A percentile compares a stretch with the other conserved stretches of the same genome.
phyloP scores from a whole-genome alignment of 177 flowering plant genomes.

The Vitis hybrid region DNA sequence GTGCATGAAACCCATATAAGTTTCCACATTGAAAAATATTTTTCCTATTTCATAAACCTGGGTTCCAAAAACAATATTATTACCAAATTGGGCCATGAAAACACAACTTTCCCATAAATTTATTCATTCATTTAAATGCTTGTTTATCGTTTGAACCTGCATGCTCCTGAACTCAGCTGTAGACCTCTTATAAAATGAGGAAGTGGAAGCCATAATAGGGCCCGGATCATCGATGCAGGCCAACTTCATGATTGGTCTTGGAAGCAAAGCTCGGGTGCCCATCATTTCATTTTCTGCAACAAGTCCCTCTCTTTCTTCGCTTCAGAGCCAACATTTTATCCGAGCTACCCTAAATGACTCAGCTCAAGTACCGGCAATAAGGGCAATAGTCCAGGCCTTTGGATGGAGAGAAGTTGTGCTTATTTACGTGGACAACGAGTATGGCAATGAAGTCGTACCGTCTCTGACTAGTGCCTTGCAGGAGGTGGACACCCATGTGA shows the following conservation, averaged over 20 bases:
- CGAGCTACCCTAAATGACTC: conserved; percentile 33
- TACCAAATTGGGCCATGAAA: too few relatives aligned
- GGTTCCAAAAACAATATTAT: too few relatives aligned
- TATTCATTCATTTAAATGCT: too few relatives aligned
- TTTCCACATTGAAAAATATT: too few relatives aligned
- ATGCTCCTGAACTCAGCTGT: conserved; percentile 23
- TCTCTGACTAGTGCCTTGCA: conserved; percentile 29
- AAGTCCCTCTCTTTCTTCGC: conserved; percentile 32
- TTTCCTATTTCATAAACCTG: too few relatives aligned
- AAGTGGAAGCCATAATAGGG: conserved; percentile 50
- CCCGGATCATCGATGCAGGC: conserved; percentile 33
- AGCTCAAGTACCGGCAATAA: conserved; percentile 35
- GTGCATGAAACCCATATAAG: too few relatives aligned
- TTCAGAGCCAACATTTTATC: conserved; percentile 30
- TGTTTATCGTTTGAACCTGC: too few relatives aligned
- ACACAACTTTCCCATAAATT: too few relatives aligned
- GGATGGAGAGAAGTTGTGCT: conserved; percentile 42
- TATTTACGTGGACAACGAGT: conserved; percentile 27
- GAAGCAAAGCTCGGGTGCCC: conserved; percentile 48
- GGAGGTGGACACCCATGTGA: conserved; percentile 9
- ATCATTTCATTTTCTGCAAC: conserved; percentile 48
- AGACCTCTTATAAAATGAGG: conserved; percentile 32
- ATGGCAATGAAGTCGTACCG: conserved; percentile 35
- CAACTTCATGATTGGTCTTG: conserved; percentile 30
- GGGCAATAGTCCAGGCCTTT: conserved; percentile 20